Evolutionary conservation across 2,329 filamentous ascomycete species (phyloP).

Genomic region (Diaporthe vaccinii): DNA sequence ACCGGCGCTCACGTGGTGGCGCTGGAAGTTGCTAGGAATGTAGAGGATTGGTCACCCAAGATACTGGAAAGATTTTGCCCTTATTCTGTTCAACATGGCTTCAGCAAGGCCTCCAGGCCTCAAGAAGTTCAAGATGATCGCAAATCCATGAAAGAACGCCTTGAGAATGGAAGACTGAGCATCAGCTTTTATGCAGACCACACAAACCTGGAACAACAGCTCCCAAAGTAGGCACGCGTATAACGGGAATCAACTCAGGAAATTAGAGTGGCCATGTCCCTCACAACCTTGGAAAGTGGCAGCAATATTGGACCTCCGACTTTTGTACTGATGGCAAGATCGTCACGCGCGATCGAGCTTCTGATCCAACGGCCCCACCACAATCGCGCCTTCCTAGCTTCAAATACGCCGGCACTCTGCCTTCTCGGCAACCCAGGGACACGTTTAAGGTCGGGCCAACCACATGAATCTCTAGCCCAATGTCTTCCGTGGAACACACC

Average conservation of each 20-base stretch:
- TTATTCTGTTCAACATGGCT: background rate
- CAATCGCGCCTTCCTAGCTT: background rate
- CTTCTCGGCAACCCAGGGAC: no score
- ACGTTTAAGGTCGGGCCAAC: background rate
- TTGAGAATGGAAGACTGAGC: background rate
- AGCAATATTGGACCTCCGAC: background rate
- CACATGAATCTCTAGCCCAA: no score
- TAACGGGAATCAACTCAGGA: background rate
- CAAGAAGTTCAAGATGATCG: rapidly evolving
- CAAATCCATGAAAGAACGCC: background rate
- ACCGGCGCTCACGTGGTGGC: background rate
- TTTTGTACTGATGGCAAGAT: background rate
- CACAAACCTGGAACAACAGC: background rate
- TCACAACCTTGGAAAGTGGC: background rate
- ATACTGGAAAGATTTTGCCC: background rate
- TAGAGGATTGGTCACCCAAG: background rate
- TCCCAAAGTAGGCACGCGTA: no score
- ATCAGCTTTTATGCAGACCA: no score
- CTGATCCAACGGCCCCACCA: background rate
- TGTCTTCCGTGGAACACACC: background rate
- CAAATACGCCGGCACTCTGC: background rate
- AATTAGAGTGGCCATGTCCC: background rate
- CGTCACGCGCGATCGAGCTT: background rate
- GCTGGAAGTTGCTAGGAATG: background rate
- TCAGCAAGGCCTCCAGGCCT: background rate